Evolutionary conservation across 352 stramenopile genomes (phyloP).

Genomic region (Globisporangium nunn): DNA sequence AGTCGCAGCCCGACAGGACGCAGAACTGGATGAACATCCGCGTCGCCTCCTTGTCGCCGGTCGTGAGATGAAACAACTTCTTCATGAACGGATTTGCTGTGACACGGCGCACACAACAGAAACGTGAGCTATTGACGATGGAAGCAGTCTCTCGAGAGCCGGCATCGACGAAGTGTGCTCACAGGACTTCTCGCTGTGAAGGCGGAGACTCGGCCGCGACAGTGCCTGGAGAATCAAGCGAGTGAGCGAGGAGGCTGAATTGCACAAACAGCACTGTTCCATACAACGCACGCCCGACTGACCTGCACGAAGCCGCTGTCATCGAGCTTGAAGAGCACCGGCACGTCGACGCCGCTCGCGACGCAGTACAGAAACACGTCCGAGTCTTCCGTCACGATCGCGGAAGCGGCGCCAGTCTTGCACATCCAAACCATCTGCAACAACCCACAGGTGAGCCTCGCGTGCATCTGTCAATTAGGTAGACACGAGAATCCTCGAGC

Average conservation of each 20-base stretch:
- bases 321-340: slow-evolving; percentile 69
- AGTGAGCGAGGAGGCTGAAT: background rate
- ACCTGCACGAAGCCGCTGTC: slow-evolving; percentile 53
- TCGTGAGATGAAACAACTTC: slow-evolving; percentile 56
- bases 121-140: background rate
- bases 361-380: slow-evolving; percentile 76
- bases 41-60: slow-evolving; percentile 18
- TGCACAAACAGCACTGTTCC: background rate
- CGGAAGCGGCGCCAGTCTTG: slow-evolving; percentile 41
- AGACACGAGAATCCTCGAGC: background rate
- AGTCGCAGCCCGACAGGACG: slow-evolving; percentile 64
- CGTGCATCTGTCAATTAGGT: background rate
- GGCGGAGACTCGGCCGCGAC: slow-evolving; percentile 46
- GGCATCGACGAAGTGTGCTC: background rate
- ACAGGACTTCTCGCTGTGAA: slow-evolving; percentile 32
- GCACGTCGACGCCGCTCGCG: slow-evolving; percentile 32
- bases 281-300: background rate
- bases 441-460: background rate
- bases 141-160: background rate
- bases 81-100: slow-evolving; percentile 50
- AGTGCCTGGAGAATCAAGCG: slow-evolving; percentile 23
- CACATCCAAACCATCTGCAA: slow-evolving; percentile 75
- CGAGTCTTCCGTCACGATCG: slow-evolving; percentile 79
- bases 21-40: slow-evolving; percentile 82
- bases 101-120: background rate